Conservation (phyloP, 306 rosid genomes). For the Cucurbita argyrosperma region DNA sequence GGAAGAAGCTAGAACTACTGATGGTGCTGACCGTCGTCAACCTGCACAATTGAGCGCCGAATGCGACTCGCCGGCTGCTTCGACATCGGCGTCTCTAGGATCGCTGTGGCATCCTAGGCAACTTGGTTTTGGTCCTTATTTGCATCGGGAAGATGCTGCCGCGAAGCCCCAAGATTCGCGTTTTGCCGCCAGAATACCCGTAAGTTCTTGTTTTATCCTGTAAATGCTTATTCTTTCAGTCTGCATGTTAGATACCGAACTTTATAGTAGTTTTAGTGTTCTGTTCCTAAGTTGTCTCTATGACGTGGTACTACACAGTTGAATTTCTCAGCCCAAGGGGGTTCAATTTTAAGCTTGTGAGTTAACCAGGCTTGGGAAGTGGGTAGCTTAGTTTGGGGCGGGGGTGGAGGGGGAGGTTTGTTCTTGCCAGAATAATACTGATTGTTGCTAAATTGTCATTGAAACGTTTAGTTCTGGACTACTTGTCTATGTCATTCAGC, state of each 20-base stretch:
- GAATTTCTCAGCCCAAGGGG: neutral
- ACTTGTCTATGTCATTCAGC: neutral
- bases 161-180: conserved; percentile 32
- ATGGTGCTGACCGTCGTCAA: conserved; percentile 32
- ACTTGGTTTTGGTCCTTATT: conserved; percentile 47
- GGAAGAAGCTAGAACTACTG: conserved; percentile 52
- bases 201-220: conserved; percentile 19
- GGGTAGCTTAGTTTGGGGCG: neutral
- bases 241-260: neutral
- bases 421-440: neutral
- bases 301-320: neutral
- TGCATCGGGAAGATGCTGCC: conserved; percentile 17
- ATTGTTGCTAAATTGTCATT: neutral
- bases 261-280: neutral
- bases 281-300: neutral
- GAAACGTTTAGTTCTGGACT: neutral
- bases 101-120: conserved; percentile 43
- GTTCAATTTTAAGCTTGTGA: neutral
- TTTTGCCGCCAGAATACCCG: conserved; percentile 50
- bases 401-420: neutral
- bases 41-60: conserved; percentile 11
- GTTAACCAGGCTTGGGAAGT: neutral
- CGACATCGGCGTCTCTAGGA: conserved; percentile 15
- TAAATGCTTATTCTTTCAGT: neutral
- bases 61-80: conserved; percentile 5